Evolutionary conservation across 2,329 filamentous ascomycete species (phyloP), one percentile per base, ranked within the genome.

Genomic region (Dactylellina drechsleri): DNA sequence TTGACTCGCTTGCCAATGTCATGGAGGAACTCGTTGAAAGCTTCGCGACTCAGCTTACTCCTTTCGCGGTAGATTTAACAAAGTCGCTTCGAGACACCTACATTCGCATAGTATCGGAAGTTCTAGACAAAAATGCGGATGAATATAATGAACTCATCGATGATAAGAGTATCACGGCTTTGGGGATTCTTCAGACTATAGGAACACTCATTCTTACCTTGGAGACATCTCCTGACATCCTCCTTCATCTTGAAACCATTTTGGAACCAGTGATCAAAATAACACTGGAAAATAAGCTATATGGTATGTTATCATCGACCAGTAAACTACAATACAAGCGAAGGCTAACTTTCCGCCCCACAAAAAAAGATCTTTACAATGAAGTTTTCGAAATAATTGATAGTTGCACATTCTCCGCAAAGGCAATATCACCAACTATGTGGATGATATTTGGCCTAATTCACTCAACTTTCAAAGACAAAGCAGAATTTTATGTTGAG

Each of bases 1-100:
- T 99, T 56, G 95, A 99, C 82, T 93, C 95, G 4, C 86, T 99
- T 47, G 94, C 95, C 20, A 98, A 98, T 80, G 95, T 99, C 45
- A 99, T 99, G 95, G 95, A 99, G 83, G 95, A 99, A 81, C 99
- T 99, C 81, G 95, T 99, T 53, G 95, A 99, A 82, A 93, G 98
- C 1, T 99, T 99, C 81, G 94, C 95, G n/a, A 87, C 92, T 1
- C 95, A 99, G 82, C 87, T 99, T 54, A 98, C 95, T 4, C 95
- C 95, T 2, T 99, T 99, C 80, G 95, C 95, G 10, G 94, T 99
- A 36, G 95, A 95, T 3, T 86, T 99, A 2, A 97, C 93, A 80
- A 93, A 98, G 83, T 95, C 99, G 83, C 86, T 99, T 56, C 90
- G 94, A 50, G 95, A 99, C 80, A 99, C 95, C 0, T 99, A 99